These are phyloP conservation scores for Prototheca cutis DNA, from an alignment of 163 green algal species.

Conservation along the genomic window DNA sequence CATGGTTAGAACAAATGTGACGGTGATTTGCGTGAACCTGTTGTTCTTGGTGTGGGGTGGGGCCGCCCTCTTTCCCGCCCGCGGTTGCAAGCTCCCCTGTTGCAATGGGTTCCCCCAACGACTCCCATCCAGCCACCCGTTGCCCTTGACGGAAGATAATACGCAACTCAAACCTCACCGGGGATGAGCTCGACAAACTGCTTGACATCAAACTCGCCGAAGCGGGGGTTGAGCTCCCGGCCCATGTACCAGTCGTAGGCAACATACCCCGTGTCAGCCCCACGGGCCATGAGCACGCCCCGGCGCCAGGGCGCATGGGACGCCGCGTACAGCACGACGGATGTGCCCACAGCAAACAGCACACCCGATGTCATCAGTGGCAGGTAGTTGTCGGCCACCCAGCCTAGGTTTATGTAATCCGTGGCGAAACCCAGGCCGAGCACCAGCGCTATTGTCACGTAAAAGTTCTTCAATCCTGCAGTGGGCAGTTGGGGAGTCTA, in stretches of 20 bases:
- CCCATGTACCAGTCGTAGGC: conserved; percentile 96
- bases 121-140: too few relatives aligned
- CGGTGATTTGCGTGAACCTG: background rate
- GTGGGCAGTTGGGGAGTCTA: background rate
- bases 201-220: conserved; percentile 73
- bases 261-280: conserved; percentile 45
- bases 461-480: conserved; percentile 53
- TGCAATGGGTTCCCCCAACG: too few relatives aligned
- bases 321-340: conserved; percentile 34
- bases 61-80: too few relatives aligned
- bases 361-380: conserved; percentile 61
- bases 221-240: conserved; percentile 79
- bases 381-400: conserved; percentile 68
- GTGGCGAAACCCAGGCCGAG: conserved; percentile 56
- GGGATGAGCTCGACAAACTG: conserved; percentile 93
- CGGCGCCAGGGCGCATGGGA: background rate
- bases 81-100: too few relatives aligned
- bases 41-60: background rate
- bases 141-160: too few relatives aligned
- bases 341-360: conserved; percentile 40
- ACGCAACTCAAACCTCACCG: too few relatives aligned
- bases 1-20: background rate
- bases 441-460: conserved; percentile 41
- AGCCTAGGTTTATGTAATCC: conserved; percentile 46
- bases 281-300: conserved; percentile 33